Evolutionary conservation across 192 early-diverging fungal genomes (phyloP), one percentile per base, ranked within the genome.

Genomic region (Coemansia reversa): DNA sequence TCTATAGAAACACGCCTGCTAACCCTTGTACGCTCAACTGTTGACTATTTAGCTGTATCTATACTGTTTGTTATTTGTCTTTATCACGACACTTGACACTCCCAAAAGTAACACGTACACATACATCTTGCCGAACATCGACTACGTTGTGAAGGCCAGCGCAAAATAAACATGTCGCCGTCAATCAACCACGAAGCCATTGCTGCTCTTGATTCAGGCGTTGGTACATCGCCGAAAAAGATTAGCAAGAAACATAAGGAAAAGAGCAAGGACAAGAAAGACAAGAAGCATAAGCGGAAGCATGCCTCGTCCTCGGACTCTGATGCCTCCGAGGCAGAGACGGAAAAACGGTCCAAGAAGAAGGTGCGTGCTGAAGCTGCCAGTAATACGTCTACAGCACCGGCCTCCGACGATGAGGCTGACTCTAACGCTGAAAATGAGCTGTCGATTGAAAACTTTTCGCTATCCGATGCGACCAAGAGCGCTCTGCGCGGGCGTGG

Each of bases 401-500:
- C 70, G 57, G 78, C 79, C 51, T 74, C 20, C 22, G 61, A 62
- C 12, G 63, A 65, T 3, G 52, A 65, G 53, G 63, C 64, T 30
- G 75, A 47, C 19, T 18, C 67, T 54, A 64, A 54, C 7, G 58
- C 68, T 27, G 58, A 74, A 30, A 74, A 89, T 54, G 76, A 84
- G 55, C 86, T 87, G 54, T 77, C 70, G 0, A 59, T 92, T 45
- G 72, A 74, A 69, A 83, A 78, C 51, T 92, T 88, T 69, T 79
- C 84, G 24, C 75, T 93, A 56, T 84, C 88, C 2, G 75, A 82
- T 24, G 73, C 86, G 18, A 95, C 93, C 22, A 63, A 92, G 51
- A 77, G 79, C 32, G 86, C 89, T 2, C 86, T 98, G 33, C 70
- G 75, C n/a, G 68, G 61, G 3, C 87, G 90, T 42, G 92, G 91